Base-by-base conservation (phyloP, 768 basidiomycete genomes). In the Pleurotus salmoneostramineus region DNA sequence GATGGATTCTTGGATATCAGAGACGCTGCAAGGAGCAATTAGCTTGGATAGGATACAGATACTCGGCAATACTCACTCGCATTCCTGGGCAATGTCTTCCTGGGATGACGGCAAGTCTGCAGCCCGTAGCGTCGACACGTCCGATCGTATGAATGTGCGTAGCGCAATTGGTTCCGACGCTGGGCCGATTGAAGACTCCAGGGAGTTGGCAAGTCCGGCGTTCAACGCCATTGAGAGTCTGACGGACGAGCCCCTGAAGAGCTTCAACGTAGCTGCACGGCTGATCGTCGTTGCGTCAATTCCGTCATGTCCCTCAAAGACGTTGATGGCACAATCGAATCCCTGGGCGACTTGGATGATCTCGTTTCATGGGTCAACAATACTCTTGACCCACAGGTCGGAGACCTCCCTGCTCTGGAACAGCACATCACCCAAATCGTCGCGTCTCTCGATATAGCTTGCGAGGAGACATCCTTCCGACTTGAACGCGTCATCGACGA, bases 401-500 rank as follows among this genome's bases (percentile, higher is more conserved):
- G 65, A 43, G 79, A 82, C 54, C 74, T 92, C 7, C 71, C 75
- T 5, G 78, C 77, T 43, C 81, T 94, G 46, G 91, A 94, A 65
- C 80, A 87, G 57, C 83, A 84, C 56, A 83, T 97, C 58, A 84
- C 87, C 8, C 82, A 85, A 37, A 79, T 96, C 11, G 76, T 93
- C 14, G 87, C 88, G 4, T 77, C 83, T n/a, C 81, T 97, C 27
- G 93, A 96, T 60, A 82, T 95, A 40, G 87, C 93, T 36, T 86
- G 86, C 44, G 89, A 94, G 66, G 95, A 98, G 64, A 95, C 95
- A 0, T 91, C 94, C 2, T 74, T 87, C 8, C 78, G 89, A 54
- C 83, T 98, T 57, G 97, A 98, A 69, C 86, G 87, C 60, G 83
- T 86, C 47, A 95, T 99, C 58, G 89, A 94, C 66, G 95, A 98